phyloP scores from a whole-genome alignment of 2,329 filamentous ascomycete genomes.

The Aspergillus costaricaensis region DNA sequence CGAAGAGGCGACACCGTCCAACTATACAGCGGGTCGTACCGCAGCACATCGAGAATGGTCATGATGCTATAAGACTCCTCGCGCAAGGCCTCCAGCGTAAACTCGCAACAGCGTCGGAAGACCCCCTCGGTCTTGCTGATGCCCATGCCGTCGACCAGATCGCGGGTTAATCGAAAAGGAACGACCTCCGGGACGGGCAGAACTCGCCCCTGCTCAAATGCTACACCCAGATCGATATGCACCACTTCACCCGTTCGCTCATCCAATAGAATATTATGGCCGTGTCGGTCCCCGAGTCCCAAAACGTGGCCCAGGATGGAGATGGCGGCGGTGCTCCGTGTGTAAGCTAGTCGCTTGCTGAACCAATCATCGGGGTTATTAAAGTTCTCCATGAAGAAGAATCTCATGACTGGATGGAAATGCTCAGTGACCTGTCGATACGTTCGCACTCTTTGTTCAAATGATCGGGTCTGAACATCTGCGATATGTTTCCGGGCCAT shows the following conservation, averaged over 20 bases:
- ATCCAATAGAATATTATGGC: conserved; percentile 95
- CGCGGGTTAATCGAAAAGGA: conserved; percentile 89
- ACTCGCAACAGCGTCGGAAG: conserved; percentile 97
- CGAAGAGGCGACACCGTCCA: conserved; percentile 82
- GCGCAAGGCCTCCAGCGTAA: conserved; percentile 90
- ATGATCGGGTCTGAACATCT: conserved; percentile 68
- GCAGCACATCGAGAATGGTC: conserved; percentile 94
- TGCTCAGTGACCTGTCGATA: conserved; percentile 77
- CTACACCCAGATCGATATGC: conserved; percentile 94
- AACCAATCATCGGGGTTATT: conserved; percentile 97
- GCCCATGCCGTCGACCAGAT: conserved; percentile 96
- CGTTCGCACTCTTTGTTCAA: conserved; percentile 69
- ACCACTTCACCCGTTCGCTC: conserved; percentile 87
- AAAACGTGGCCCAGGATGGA: conserved; percentile 93
- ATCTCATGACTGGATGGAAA: conserved; percentile 91
- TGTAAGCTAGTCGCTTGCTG: conserved; percentile 82
- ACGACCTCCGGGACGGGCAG: conserved; percentile 93
- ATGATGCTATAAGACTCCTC: conserved; percentile 96
- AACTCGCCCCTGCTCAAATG: conserved; percentile 95
- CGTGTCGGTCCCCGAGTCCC: conserved; percentile 89
- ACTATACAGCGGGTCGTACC: conserved; percentile 95
- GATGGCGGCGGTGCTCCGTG: conserved; percentile 87
- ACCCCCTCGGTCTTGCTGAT: conserved; percentile 93
- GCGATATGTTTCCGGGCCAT: conserved; percentile 79
- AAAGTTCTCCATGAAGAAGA: conserved; percentile 97